Conservation (phyloP, 352 stramenopile species). For the Phytopythium ostracodes region DNA sequence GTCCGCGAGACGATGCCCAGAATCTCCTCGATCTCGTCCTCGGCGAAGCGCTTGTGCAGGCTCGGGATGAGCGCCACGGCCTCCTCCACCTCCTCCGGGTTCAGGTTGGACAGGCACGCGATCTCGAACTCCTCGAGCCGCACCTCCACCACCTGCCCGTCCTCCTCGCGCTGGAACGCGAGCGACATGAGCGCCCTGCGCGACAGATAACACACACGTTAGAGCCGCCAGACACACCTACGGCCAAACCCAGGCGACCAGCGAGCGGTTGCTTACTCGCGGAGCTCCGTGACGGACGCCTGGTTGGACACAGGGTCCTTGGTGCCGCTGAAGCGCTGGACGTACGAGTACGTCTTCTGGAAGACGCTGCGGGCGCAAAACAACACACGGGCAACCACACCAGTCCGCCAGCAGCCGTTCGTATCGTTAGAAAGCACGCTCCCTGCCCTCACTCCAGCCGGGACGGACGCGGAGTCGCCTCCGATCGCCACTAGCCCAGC, state of each 20-base stretch:
- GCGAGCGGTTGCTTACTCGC: constrained; percentile 50
- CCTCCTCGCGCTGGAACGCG: constrained; percentile 76
- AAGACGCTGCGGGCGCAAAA: constrained; percentile 58
- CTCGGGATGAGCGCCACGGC: constrained; percentile 86
- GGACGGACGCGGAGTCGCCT: background rate
- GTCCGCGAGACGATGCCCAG: constrained; percentile 85
- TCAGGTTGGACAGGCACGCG: constrained; percentile 87
- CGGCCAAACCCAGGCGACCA: background rate
- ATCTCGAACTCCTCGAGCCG: constrained; percentile 90
- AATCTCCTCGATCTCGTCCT: constrained; percentile 90
- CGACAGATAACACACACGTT: background rate
- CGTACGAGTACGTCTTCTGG: constrained; percentile 90
- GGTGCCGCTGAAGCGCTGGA: constrained; percentile 89
- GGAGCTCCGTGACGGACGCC: constrained; percentile 84
- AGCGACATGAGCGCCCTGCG: constrained; percentile 81
- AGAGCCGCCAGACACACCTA: no score
- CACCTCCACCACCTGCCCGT: constrained; percentile 63
- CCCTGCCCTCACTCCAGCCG: no score
- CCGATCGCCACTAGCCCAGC: background rate
- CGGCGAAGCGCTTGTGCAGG: constrained; percentile 83
- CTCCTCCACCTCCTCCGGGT: constrained; percentile 87
- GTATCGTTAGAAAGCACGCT: no score
- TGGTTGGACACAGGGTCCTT: constrained; percentile 90
- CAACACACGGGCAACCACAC: background rate
- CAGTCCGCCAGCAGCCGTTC: background rate